These are phyloP conservation scores for Kazachstania viticola DNA, from an alignment of 805 yeast genomes.

Conservation along the genomic window DNA sequence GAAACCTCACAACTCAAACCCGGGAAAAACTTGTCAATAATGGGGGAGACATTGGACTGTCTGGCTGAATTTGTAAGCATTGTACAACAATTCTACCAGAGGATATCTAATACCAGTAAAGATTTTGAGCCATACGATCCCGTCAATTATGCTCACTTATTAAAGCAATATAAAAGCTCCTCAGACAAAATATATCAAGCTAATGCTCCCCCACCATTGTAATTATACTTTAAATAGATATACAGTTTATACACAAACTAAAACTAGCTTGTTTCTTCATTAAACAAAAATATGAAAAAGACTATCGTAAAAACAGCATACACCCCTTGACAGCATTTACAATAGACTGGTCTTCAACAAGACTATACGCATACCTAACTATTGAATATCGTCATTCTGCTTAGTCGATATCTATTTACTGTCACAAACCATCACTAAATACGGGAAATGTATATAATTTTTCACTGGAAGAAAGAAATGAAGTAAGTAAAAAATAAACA, in stretches of 20 bases:
- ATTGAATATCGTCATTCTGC: too few relatives aligned
- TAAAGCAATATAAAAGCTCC: slow-evolving; percentile 17
- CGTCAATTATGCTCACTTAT: slow-evolving; percentile 13
- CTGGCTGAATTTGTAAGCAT: slow-evolving; percentile 26
- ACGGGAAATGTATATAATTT: too few relatives aligned
- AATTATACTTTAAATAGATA: not conserved
- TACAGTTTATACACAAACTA: not conserved
- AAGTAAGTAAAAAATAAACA: too few relatives aligned
- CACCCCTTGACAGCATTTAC: too few relatives aligned
- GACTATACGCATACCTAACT: too few relatives aligned
- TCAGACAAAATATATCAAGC: slow-evolving; percentile 23
- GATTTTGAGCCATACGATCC: slow-evolving; percentile 17
- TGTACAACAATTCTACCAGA: slow-evolving; percentile 20
- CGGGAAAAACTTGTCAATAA: slow-evolving; percentile 30
- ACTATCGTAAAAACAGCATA: too few relatives aligned
- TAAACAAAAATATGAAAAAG: too few relatives aligned
- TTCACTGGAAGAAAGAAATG: too few relatives aligned
- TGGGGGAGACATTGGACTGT: slow-evolving; percentile 34
- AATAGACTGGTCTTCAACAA: too few relatives aligned
- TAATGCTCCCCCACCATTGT: slow-evolving; percentile 27
- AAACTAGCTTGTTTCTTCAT: too few relatives aligned
- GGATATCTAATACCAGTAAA: slow-evolving; percentile 14
- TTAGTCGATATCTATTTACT: too few relatives aligned
- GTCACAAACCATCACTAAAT: too few relatives aligned
- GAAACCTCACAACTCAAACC: slow-evolving; percentile 10